Base-by-base conservation (phyloP, 2,329 filamentous ascomycete genomes). In the Neoscytalidium dimidiatum region DNA sequence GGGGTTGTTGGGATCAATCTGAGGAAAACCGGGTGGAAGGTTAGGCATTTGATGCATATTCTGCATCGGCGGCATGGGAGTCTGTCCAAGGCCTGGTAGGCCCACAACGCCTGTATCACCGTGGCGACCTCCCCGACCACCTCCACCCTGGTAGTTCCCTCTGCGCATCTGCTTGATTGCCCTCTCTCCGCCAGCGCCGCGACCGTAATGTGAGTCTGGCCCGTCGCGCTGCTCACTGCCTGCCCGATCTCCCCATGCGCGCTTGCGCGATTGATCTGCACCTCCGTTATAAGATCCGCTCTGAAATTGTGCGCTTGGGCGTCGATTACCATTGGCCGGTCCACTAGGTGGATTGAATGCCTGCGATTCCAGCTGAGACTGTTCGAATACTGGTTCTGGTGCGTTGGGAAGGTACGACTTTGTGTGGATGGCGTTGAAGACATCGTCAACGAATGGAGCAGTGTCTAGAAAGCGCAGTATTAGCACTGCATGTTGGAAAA, bases 401-500 rank as follows among this genome's bases (percentile, higher is more conserved):
- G 26, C 69, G 67, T 61, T 67, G 41, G 79, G 77, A 65, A 73
- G 72, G 68, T 71, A 79, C 5, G 75, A 74, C 66, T 85, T 89
- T 72, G 85, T 85, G 49, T 83, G 78, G 66, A 94, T 84, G 4
- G 86, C 86, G 58, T 84, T 77, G 71, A 94, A 90, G 21, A 94
- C 83, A 71, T 93, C 90, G 71, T 89, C 82, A 35, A 92, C 88
- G 69, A 94, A 93, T 1, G 81, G 72, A 3, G 79, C 76, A 1
- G 87, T 83, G 70, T 88, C 87, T 87, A 29, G 17, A 7, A n/a
- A 17, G 5, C 5, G 38, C 13, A 3, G 13, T 19, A 28, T 64
- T 38, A 64, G 29, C 35, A 5, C 62, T 1, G 11, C 1, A 19
- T 8, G 41, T 70, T 29, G 66, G 64, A 21, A 28, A 41, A 6